Conservation (phyloP, 495 filamentous ascomycete species). For the Xylaria palmicola region DNA sequence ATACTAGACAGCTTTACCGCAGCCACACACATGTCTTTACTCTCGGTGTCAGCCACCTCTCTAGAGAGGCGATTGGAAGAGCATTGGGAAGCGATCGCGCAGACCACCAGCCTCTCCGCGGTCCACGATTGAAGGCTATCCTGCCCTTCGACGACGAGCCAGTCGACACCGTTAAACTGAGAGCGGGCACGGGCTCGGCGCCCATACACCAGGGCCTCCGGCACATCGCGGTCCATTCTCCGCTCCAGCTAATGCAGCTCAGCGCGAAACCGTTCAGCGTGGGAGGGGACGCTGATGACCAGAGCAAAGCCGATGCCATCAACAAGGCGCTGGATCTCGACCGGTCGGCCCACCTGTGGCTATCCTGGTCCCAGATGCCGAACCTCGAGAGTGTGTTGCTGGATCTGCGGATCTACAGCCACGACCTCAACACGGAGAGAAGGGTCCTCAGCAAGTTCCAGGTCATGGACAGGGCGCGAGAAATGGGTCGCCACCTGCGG, state of each 20-base stretch:
- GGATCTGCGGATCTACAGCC: slow-evolving; percentile 29
- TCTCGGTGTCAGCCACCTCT: slow-evolving; percentile 4
- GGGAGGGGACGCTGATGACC: not conserved
- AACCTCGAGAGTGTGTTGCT: slow-evolving; percentile 29
- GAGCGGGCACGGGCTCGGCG: not conserved
- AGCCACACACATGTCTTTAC: slow-evolving; percentile 23
- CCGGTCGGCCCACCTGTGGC: slow-evolving; percentile 24
- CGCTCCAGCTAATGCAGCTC: slow-evolving; percentile 18
- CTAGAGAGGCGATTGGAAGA: not conserved
- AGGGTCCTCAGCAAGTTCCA: slow-evolving; percentile 22
- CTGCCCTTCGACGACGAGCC: slow-evolving; percentile 29
- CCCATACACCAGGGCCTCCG: slow-evolving; percentile 19
- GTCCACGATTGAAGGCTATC: not conserved
- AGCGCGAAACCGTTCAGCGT: slow-evolving; percentile 13
- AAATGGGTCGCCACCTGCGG: slow-evolving; percentile 26
- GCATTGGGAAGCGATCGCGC: not conserved
- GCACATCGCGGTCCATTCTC: slow-evolving; percentile 25
- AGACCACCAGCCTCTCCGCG: slow-evolving; percentile 19
- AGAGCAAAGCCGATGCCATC: slow-evolving; percentile 10
- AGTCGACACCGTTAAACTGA: not conserved
- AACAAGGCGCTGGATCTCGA: slow-evolving; percentile 23
- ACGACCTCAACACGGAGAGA: slow-evolving; percentile 23
- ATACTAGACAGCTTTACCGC: slow-evolving; percentile 9
- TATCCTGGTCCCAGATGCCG: slow-evolving; percentile 30
- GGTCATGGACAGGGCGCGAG: slow-evolving; percentile 19